phyloP scores from a whole-genome alignment of 768 basidiomycete genomes.

The Russula virescens region DNA sequence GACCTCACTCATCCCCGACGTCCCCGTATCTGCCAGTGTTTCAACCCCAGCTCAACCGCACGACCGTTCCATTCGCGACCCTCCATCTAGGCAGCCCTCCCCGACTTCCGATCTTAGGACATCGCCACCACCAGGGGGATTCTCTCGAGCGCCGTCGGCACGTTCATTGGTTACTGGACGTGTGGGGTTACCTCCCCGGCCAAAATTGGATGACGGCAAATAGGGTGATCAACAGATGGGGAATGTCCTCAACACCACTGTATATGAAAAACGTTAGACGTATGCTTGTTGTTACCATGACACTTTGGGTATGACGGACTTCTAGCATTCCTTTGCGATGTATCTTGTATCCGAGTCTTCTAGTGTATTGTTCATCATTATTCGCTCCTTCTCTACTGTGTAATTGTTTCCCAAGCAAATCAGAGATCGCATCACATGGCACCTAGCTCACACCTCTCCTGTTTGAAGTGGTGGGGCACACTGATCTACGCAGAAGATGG shows the following conservation, averaged over 20 bases:
- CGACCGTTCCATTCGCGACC: not conserved
- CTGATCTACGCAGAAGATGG: no score
- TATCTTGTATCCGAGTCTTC: not conserved
- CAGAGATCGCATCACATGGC: not conserved
- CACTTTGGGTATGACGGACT: not conserved
- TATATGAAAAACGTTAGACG: not conserved
- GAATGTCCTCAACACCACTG: not conserved
- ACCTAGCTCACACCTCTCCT: no score
- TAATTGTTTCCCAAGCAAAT: not conserved
- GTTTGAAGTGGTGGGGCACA: no score
- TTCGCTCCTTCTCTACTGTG: not conserved
- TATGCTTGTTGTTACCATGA: not conserved
- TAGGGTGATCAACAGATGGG: not conserved
- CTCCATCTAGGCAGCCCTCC: not conserved
- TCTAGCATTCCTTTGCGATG: not conserved
- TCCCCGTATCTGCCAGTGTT: not conserved
- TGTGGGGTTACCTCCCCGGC: slow-evolving; percentile 28
- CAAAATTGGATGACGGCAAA: slow-evolving; percentile 11
- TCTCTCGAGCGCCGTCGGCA: not conserved
- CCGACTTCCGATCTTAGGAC: not conserved
- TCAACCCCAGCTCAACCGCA: not conserved
- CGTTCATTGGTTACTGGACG: slow-evolving; percentile 5
- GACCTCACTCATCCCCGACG: not conserved
- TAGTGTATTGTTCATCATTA: slow-evolving; percentile 8
- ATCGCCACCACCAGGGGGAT: not conserved